Evolutionary conservation across 106 monocot genomes (phyloP), one percentile per base, ranked within the genome.

Genomic region (Dioscorea zingiberensis): DNA sequence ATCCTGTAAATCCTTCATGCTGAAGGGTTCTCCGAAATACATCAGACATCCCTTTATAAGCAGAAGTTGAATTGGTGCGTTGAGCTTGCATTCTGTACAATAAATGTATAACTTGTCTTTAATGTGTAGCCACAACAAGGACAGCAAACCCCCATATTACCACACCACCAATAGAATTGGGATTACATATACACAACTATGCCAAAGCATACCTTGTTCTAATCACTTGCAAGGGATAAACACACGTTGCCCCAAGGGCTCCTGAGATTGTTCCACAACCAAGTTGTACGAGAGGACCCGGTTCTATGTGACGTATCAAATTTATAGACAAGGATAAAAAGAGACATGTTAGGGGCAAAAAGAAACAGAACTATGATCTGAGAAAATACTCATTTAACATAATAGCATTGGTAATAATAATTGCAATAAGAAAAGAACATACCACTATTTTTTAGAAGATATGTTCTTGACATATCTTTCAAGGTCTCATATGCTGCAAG

Each of bases 201-300:
- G 1, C 47, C 22, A 38, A 19, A 14, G 54, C 32, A 38, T 78
- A 88, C 95, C 95, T 91, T 73, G 95, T 97, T 77, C 95, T 83
- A 54, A 91, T 88, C 57, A 97, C 88, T 74, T 97, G 95, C 73
- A 97, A 79, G 24, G 95, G 91, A 77, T 97, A 97, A 70, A 97
- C 95, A 71, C 91, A 97, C 67, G 85, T 88, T 53, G 95, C 91
- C 29, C 91, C 91, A 51, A 97, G 78, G 71, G 88, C 84, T 71
- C 95, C 95, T 12, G 95, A 97, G 47, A 97, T 69, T 13, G 91
- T 97, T 65, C 91, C 95, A 75, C 95, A 97, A 54, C 91, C 95
- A 64, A 91, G 69, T 73, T 97, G 91, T 38, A 86, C 79, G 48
- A 88, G 85, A 67, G 91, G 78, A 46, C 95, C 91, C 57, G 95